Base-by-base conservation (phyloP, 1,139 yeast genomes). In the Taphrina betulina region DNA sequence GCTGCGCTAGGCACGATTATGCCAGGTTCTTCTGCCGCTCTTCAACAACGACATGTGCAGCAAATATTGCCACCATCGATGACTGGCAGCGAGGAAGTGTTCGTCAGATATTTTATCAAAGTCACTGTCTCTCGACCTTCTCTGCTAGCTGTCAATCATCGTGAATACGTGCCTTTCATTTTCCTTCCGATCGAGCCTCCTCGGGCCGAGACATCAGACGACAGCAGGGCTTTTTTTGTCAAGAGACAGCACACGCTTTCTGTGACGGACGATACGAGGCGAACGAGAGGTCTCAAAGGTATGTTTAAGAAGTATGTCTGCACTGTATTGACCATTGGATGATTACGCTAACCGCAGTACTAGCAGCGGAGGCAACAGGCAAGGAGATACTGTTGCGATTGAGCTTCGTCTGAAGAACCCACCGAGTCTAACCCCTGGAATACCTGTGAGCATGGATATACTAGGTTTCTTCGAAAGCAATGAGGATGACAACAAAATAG, bases 121-220 rank as follows among this genome's bases (percentile, higher is more conserved):
- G 85, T 75, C 7, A 81, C 85, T 0, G 80, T 82, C 46, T 78
- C 77, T 58, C 68, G 83, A 55, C 71, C 83, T 1, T 76, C 82
- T 3, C 65, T 81, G 44, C 67, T 81, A 55, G 78, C 78, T 60
- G 61, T 75, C 38, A 81, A 80, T 60, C 66, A 78, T 38, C 69
- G 85, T 44, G 68, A 76, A 3, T 67, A 66, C 43, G 78, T 75
- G 54, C 82, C 82, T 1, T 79, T 82, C 62, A 69, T 72, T 1
- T 79, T 81, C 59, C 65, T 78, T 31, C 85, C 85, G 0, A 69
- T 79, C 53, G 85, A 81, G 63, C 68, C 70, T 37, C 56, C 56
- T 8, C 56, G 56, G 12, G 50, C 56, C 3, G 56, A 42, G n/a
- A 36, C 20, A 7, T 24, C 24, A 23, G 14, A 22, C 5, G 17